These are phyloP conservation scores for Fraxinus angustifolia DNA, from an alignment of 305 asterid genomes.

Conservation along the genomic window DNA sequence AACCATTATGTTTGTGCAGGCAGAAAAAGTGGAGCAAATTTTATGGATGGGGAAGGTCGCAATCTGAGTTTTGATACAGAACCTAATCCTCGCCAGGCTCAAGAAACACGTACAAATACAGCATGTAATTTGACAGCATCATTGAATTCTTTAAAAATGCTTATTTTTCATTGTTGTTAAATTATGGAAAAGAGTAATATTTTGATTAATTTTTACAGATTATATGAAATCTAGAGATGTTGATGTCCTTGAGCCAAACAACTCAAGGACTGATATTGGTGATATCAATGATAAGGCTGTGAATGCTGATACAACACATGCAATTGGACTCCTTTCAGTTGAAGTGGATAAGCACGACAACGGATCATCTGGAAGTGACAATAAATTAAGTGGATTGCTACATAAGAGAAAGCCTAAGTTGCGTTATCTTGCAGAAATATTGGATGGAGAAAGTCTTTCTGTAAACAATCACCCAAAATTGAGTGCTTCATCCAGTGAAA, in stretches of 20 bases:
- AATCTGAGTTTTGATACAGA: neutral
- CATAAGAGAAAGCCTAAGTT: conserved; percentile 38
- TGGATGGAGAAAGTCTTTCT: conserved; percentile 1
- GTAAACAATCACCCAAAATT: neutral
- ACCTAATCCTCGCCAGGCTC: neutral
- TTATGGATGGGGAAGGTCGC: neutral
- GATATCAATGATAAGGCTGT: neutral
- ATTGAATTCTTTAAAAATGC: neutral
- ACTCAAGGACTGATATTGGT: neutral
- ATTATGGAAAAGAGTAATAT: neutral
- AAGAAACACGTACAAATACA: neutral
- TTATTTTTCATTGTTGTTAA: neutral
- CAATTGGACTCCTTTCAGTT: conserved; percentile 12
- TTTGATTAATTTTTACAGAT: conserved; percentile 19
- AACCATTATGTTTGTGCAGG: neutral
- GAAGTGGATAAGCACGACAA: conserved; percentile 21
- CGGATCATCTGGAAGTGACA: conserved; percentile 37
- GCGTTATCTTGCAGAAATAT: conserved; percentile 37
- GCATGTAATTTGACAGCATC: neutral
- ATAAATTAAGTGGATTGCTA: conserved; percentile 17
- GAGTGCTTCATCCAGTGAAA: conserved; percentile 2
- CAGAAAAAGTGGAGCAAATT: neutral
- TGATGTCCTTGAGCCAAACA: neutral
- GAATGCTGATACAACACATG: conserved; percentile 1
- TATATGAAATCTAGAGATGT: neutral